Percentiles rank a stretch among this genome's conserved stretches.
phyloP scores from a whole-genome alignment of 495 filamentous ascomycete genomes.

The Parathielavia hyrcaniae region DNA sequence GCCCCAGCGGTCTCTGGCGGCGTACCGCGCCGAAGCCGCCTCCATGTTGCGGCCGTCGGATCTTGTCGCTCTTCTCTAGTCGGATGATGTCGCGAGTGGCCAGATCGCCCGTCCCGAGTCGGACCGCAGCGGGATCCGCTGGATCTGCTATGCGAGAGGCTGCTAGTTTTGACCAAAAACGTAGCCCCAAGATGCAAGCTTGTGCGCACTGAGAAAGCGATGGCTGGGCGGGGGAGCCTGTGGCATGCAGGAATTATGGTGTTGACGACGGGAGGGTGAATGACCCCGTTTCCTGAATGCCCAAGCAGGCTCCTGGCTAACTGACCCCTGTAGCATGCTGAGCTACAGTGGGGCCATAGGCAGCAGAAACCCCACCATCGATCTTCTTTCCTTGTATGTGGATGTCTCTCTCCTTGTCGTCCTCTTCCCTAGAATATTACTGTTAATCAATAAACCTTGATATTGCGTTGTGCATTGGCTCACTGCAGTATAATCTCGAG shows the following conservation, averaged over 20 bases:
- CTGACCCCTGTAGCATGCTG: constrained; percentile 1
- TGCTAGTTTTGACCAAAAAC: background rate
- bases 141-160: too few relatives aligned
- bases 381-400: too few relatives aligned
- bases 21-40: constrained; percentile 90
- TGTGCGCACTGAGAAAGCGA: background rate
- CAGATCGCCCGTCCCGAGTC: background rate
- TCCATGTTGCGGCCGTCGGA: constrained; percentile 55
- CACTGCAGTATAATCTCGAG: too few relatives aligned
- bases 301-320: background rate
- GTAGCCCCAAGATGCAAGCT: background rate
- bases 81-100: background rate
- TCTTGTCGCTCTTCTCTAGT: background rate
- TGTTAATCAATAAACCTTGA: too few relatives aligned
- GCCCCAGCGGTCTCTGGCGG: constrained; percentile 90
- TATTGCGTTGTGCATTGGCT: too few relatives aligned
- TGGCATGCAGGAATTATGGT: background rate
- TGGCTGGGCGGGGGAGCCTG: background rate
- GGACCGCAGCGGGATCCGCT: background rate
- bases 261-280: background rate
- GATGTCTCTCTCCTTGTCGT: too few relatives aligned
- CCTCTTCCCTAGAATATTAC: too few relatives aligned
- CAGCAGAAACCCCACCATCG: too few relatives aligned
- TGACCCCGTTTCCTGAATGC: constrained; percentile 19
- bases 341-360: background rate